Percentiles rank a stretch among this genome's conserved stretches.
Evolutionary conservation across 768 basidiomycete species (phyloP).

Genomic region (Suillus luteus): DNA sequence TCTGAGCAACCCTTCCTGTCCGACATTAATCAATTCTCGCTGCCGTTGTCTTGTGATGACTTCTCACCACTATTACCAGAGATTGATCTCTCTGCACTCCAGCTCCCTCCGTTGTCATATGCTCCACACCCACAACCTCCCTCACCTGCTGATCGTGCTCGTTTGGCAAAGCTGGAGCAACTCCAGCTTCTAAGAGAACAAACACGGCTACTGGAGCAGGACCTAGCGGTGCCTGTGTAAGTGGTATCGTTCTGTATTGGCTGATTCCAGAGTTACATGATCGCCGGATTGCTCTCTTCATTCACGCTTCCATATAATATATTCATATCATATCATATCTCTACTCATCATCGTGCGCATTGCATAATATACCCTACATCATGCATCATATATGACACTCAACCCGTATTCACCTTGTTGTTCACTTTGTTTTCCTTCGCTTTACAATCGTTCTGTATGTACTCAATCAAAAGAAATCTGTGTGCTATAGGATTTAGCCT

Average conservation of each 20-base stretch:
- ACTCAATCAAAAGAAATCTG: background rate
- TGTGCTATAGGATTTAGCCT: background rate
- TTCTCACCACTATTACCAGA: conserved; percentile 19
- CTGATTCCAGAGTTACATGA: conserved; percentile 5
- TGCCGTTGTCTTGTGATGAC: background rate
- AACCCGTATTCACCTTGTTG: background rate
- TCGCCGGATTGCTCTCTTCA: background rate
- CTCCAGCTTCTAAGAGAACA: conserved; percentile 37
- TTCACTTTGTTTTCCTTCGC: background rate
- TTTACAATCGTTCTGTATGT: background rate
- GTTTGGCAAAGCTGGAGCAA: conserved; percentile 35
- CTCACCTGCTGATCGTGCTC: conserved; percentile 9
- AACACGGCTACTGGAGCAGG: conserved; percentile 35
- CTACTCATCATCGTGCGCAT: background rate
- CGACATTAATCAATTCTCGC: background rate
- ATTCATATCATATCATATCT: too few relatives aligned
- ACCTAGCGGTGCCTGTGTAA: conserved; percentile 25
- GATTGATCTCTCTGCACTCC: conserved; percentile 30
- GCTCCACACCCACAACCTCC: background rate
- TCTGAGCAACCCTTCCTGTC: background rate
- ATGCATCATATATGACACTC: background rate
- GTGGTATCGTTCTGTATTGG: conserved; percentile 2
- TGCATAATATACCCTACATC: conserved; percentile 7
- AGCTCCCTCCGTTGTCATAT: conserved; percentile 19
- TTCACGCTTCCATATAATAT: too few relatives aligned